A percentile compares a stretch with the other conserved stretches of the same genome.
phyloP scores from a whole-genome alignment of 192 early-diverging fungal genomes.

The Coemansia sp. region DNA sequence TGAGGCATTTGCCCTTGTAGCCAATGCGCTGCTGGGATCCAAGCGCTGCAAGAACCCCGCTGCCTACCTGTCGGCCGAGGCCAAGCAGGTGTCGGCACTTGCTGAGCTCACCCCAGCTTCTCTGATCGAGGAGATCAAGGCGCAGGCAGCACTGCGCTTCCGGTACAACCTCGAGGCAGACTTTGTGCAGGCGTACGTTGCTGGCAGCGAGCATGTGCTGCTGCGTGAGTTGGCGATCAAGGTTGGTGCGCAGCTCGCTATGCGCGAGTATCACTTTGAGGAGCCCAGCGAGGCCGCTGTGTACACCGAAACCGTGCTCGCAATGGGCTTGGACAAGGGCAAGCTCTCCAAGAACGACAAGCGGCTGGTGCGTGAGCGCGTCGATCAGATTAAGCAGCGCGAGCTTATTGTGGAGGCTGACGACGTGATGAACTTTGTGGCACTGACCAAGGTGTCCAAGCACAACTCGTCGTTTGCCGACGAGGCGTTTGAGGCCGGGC shows the following conservation, averaged over 20 bases:
- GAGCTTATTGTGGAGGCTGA: conserved; percentile 17
- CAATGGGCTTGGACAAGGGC: conserved; percentile 8
- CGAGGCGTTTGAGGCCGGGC: conserved; percentile 85
- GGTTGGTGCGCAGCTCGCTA: conserved; percentile 81
- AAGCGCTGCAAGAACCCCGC: conserved; percentile 57
- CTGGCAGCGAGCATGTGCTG: conserved; percentile 58
- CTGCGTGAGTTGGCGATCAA: conserved; percentile 82
- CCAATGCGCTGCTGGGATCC: conserved; percentile 75
- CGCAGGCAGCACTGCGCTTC: conserved; percentile 70
- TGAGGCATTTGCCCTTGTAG: conserved; percentile 71
- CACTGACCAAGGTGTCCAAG: conserved; percentile 30
- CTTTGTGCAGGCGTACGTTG: conserved; percentile 48
- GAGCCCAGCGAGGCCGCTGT: conserved; percentile 35
- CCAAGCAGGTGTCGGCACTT: conserved; percentile 39
- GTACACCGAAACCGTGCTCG: conserved; percentile 38
- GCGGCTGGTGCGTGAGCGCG: conserved; percentile 55
- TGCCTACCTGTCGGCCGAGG: conserved; percentile 42
- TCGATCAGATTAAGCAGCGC: conserved; percentile 19
- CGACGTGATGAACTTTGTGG: conserved; percentile 38
- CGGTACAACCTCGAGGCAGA: conserved; percentile 61
- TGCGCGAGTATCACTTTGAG: conserved; percentile 71
- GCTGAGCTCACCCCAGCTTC: conserved; percentile 59
- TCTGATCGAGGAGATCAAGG: conserved; percentile 57
- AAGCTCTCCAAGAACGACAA: conserved; percentile 55
- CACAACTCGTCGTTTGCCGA: conserved; percentile 73